A percentile compares a stretch with the other conserved stretches of the same genome.
Conservation (phyloP, 2,329 filamentous ascomycete species). For the Phialemonium atrogriseum region DNA sequence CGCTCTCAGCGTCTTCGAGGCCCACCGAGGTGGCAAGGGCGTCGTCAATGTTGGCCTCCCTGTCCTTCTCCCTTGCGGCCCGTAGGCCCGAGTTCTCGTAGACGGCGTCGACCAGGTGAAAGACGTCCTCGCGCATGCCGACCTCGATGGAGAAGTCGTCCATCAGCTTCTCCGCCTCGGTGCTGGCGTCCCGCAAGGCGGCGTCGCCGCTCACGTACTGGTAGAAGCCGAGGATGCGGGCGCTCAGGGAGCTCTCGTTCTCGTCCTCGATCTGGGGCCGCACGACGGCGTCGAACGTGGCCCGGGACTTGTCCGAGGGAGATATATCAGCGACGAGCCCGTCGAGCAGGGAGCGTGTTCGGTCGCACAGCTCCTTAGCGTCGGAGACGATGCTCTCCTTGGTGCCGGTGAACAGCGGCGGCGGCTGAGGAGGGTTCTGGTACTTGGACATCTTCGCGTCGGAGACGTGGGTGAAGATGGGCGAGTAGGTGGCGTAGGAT, state of each 20-base stretch:
- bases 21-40: conserved; percentile 14
- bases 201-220: conserved; percentile 66
- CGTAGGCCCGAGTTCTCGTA: conserved; percentile 36
- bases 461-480: conserved; percentile 35
- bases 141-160: conserved; percentile 72
- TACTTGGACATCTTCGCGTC: conserved; percentile 61
- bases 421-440: conserved; percentile 66
- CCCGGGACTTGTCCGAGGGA: conserved; percentile 37
- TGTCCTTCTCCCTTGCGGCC: conserved; percentile 40
- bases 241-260: conserved; percentile 51
- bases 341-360: conserved; percentile 57
- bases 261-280: conserved; percentile 67
- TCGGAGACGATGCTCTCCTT: conserved; percentile 59
- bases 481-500: conserved; percentile 19
- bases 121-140: conserved; percentile 75
- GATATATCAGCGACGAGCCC: conserved; percentile 55
- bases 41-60: conserved; percentile 31
- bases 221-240: conserved; percentile 69
- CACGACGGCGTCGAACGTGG: conserved; percentile 46
- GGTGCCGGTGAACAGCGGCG: conserved; percentile 69
- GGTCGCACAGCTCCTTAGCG: conserved; percentile 57
- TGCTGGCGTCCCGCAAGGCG: conserved; percentile 64
- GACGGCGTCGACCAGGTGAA: conserved; percentile 53
- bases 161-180: conserved; percentile 66
- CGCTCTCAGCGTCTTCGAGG: conserved; percentile 52